phyloP scores from a whole-genome alignment of 352 stramenopile species.

The Phytopythium aichiense region DNA sequence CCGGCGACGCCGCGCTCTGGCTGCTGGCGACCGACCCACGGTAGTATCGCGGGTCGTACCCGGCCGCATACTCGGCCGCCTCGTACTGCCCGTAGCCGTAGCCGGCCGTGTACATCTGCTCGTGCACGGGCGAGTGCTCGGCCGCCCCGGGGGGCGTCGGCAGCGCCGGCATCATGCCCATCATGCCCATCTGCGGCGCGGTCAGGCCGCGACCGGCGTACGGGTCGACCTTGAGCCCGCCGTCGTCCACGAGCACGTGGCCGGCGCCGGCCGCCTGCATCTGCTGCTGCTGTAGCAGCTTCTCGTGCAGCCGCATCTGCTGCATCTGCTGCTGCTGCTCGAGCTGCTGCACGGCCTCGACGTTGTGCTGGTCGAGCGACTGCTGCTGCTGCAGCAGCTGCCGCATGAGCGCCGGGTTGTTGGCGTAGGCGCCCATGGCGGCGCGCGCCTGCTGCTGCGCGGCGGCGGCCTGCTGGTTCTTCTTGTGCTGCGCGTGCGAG shows the following conservation, averaged over 20 bases:
- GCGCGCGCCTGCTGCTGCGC: constrained; percentile 23
- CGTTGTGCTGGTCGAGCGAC: constrained; percentile 54
- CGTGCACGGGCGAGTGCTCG: constrained; percentile 19
- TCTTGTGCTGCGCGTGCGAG: constrained; percentile 73
- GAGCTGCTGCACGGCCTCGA: constrained; percentile 57
- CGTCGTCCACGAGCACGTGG: constrained; percentile 33
- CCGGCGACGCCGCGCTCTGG: constrained; percentile 20
- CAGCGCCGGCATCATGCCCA: constrained; percentile 6
- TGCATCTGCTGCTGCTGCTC: constrained; percentile 74
- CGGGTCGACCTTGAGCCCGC: constrained; percentile 33
- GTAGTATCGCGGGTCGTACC: constrained; percentile 38
- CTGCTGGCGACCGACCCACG: constrained; percentile 16
- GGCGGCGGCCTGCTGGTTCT: constrained; percentile 65
- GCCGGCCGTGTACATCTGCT: constrained; percentile 26
- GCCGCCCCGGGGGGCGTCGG: background rate
- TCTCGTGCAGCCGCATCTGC: constrained; percentile 64
- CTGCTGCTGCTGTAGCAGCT: constrained; percentile 65
- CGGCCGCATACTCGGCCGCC: constrained; percentile 27
- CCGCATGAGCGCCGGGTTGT: constrained; percentile 58
- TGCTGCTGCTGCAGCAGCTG: constrained; percentile 76
- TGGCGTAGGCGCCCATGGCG: constrained; percentile 42
- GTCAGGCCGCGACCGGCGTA: constrained; percentile 29
- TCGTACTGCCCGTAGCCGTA: constrained; percentile 27
- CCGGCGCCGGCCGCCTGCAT: constrained; percentile 26
- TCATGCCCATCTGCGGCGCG: constrained; percentile 8